phyloP scores from a whole-genome alignment of 2,329 filamentous ascomycete genomes.

The Geoglossum cookeanum region DNA sequence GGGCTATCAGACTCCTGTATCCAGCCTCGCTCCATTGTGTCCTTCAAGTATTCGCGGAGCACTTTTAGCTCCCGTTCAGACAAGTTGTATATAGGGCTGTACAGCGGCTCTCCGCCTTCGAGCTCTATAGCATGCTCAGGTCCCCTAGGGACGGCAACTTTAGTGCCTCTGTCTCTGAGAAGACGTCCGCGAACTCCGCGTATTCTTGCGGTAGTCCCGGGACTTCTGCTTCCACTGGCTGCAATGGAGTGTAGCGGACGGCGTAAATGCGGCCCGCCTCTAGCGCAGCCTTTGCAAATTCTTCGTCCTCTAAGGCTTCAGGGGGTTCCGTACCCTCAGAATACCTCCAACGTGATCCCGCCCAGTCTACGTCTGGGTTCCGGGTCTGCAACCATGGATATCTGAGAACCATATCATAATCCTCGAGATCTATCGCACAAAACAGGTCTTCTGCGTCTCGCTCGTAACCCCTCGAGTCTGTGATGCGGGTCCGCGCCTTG shows the following conservation, averaged over 20 bases:
- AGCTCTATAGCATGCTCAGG: not conserved
- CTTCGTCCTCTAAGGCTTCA: too few species aligned
- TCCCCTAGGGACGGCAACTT: not conserved
- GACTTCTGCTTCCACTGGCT: not conserved
- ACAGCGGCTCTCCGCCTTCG: not conserved
- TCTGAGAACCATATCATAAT: not conserved
- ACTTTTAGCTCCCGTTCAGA: constrained; percentile 1
- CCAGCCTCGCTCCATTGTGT: not conserved
- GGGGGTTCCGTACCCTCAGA: not conserved
- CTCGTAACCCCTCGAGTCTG: not conserved
- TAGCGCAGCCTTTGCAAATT: not conserved
- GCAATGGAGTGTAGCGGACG: not conserved
- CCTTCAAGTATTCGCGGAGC: not conserved
- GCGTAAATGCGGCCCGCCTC: not conserved
- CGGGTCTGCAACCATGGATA: not conserved
- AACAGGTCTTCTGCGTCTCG: not conserved
- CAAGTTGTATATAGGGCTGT: constrained; percentile 1
- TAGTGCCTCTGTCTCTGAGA: not conserved
- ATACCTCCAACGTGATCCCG: not conserved
- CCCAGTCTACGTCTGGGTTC: not conserved
- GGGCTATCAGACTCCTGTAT: not conserved
- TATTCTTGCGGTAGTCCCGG: not conserved
- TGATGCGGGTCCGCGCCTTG: not conserved
- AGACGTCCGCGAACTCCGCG: not conserved
- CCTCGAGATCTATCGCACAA: not conserved